Evolutionary conservation across 1,284 basidiomycete genomes (phyloP).

Genomic region (Cryptococcus floricola): DNA sequence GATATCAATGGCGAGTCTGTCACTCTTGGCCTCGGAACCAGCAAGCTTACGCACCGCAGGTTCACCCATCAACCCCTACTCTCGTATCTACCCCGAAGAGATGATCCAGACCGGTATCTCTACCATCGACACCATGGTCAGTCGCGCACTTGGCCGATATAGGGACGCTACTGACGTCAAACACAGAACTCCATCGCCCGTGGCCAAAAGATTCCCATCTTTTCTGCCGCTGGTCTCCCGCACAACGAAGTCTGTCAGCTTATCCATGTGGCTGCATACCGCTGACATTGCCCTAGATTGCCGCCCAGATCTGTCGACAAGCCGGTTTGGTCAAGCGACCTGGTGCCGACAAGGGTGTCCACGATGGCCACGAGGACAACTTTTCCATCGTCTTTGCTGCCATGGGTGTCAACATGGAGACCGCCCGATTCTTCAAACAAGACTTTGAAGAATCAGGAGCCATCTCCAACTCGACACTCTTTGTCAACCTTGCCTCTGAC

Average conservation of each 20-base stretch:
- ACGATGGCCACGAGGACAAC: constrained; percentile 99
- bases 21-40: neutral
- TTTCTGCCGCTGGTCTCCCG: constrained; percentile 94
- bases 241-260: constrained; percentile 79
- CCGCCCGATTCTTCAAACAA: constrained; percentile 98
- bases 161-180: neutral
- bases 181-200: constrained; percentile 88
- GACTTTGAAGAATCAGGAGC: constrained; percentile 99
- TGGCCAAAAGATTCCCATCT: constrained; percentile 99
- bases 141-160: neutral
- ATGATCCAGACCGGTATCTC: constrained; percentile 99
- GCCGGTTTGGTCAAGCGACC: constrained; percentile 93
- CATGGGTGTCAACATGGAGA: constrained; percentile 99
- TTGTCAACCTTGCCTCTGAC: constrained; percentile 98
- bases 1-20: constrained; percentile 86
- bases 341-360: constrained; percentile 78
- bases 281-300: constrained; percentile 61
- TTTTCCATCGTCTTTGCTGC: constrained; percentile 99
- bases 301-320: constrained; percentile 99
- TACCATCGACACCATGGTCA: constrained; percentile 88
- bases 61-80: constrained; percentile 98
- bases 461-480: constrained; percentile 95
- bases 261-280: neutral
- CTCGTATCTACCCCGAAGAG: constrained; percentile 99
- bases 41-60: constrained; percentile 55